Base-by-base conservation (phyloP, 2,329 filamentous ascomycete genomes). In the Cladosporium velox region DNA sequence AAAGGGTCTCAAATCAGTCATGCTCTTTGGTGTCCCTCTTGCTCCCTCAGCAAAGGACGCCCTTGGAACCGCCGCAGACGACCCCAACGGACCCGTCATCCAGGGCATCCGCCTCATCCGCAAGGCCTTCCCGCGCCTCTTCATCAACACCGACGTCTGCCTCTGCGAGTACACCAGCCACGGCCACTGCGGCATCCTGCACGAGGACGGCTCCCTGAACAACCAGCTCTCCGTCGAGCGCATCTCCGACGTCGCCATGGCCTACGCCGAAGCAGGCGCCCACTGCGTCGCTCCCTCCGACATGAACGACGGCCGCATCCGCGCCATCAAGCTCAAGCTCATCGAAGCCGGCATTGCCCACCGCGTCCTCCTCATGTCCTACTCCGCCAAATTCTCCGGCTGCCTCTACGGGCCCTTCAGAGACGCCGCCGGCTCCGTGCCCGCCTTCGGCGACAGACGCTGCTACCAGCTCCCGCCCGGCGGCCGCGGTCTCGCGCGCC, bases 141-240 rank as follows among this genome's bases (percentile, higher is more conserved):
- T 96, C 82, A 92, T 99, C 73, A 89, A 90, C 71, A 88, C 90
- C 67, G 95, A 99, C 77, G 95, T 99, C 66, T 98, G 95, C 77
- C 89, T 99, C 8, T 99, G 95, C 86, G 95, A 99, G 81, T 99
- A 99, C 82, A 99, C 95, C 0, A 95, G 91, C 7, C 95, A 99
- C 79, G 95, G 95, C 54, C 95, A 99, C 83, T 99, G 95, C 77
- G 95, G 95, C 63, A 97, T 99, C 72, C 85, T 99, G 55, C 88
- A 93, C 66, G 93, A 97, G 71, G 95, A 99, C 77, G 93, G 93
- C 69, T 91, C 88, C 69, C 85, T 99, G 67, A 97, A 98, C 85
- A 98, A 99, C 77, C 88, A 90, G 70, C 86, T 96, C 57, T 97
- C 93, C 3, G 93, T 98, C 10, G 94, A 98, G 76, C 90, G 95